A percentile compares a stretch with the other conserved stretches of the same genome.
phyloP scores from a whole-genome alignment of 148 eudicot genomes.

The Rhododendron williamsianum region DNA sequence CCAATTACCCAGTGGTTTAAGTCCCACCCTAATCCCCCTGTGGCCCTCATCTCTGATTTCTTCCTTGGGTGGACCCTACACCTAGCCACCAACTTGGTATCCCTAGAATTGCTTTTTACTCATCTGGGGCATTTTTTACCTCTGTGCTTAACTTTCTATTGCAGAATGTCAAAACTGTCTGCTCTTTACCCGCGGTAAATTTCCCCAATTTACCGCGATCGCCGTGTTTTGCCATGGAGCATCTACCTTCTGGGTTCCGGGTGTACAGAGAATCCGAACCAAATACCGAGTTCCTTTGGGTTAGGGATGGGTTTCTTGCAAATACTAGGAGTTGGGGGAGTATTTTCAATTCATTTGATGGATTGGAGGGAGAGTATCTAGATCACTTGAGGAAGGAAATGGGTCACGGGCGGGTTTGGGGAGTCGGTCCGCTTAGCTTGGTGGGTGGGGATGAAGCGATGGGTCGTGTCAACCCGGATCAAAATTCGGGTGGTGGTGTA shows the following conservation, averaged over 20 bases:
- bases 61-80: conserved; percentile 56
- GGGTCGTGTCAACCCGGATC: conserved; percentile 16
- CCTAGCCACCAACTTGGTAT: conserved; percentile 36
- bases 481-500: conserved; percentile 10
- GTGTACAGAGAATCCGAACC: conserved; percentile 24
- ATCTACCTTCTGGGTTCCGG: conserved; percentile 38
- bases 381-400: conserved; percentile 23
- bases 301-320: conserved; percentile 32
- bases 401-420: conserved; percentile 32
- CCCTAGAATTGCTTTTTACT: conserved; percentile 41
- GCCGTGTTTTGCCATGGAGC: conserved; percentile 29
- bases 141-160: conserved; percentile 13
- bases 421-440: conserved; percentile 41
- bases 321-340: conserved; percentile 41
- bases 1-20: conserved; percentile 44
- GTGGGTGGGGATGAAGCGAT: conserved; percentile 8
- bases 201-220: conserved; percentile 39
- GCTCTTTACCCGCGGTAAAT: not conserved
- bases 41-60: conserved; percentile 52
- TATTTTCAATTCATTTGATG: conserved; percentile 37
- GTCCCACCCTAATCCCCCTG: conserved; percentile 45
- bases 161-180: conserved; percentile 6
- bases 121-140: conserved; percentile 19
- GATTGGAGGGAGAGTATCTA: conserved; percentile 40
- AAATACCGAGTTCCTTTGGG: conserved; percentile 25